These are phyloP conservation scores for Rhizoctonia solani DNA, from an alignment of 1,284 basidiomycete species.

Conservation along the genomic window DNA sequence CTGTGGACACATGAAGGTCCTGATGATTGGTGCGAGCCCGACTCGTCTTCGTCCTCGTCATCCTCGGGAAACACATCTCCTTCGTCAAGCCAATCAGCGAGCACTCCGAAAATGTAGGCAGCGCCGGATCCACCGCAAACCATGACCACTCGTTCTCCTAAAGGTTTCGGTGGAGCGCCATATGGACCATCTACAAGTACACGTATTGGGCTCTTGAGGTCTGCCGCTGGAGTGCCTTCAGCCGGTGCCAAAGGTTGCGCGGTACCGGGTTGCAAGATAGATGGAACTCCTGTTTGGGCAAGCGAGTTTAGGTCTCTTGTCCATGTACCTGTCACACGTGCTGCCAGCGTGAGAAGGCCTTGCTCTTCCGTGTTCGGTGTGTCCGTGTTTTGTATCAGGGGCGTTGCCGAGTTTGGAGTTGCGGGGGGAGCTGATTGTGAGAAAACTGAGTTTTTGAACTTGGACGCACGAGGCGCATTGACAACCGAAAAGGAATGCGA, in stretches of 20 bases:
- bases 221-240: not conserved
- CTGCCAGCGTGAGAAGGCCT: slow-evolving; percentile 56
- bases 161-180: slow-evolving; percentile 61
- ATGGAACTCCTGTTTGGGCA: slow-evolving; percentile 45
- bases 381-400: not conserved
- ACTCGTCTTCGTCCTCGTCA: slow-evolving; percentile 30
- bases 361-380: slow-evolving; percentile 4
- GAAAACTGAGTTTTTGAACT: slow-evolving; percentile 41
- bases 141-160: slow-evolving; percentile 56
- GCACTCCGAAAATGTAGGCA: slow-evolving; percentile 64
- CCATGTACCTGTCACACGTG: slow-evolving; percentile 67
- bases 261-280: too few species aligned
- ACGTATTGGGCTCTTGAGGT: slow-evolving; percentile 45
- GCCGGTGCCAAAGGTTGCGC: not conserved
- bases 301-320: slow-evolving; percentile 61
- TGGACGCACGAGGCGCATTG: slow-evolving; percentile 55
- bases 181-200: slow-evolving; percentile 74
- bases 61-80: not conserved
- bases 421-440: slow-evolving; percentile 26
- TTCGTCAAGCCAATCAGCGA: slow-evolving; percentile 54
- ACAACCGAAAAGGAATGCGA: slow-evolving; percentile 78
- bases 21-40: not conserved
- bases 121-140: slow-evolving; percentile 69
- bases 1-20: slow-evolving; percentile 1
- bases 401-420: slow-evolving; percentile 38